phyloP scores from a whole-genome alignment of 108 stramenopile genomes.

The Seminavis robusta region DNA sequence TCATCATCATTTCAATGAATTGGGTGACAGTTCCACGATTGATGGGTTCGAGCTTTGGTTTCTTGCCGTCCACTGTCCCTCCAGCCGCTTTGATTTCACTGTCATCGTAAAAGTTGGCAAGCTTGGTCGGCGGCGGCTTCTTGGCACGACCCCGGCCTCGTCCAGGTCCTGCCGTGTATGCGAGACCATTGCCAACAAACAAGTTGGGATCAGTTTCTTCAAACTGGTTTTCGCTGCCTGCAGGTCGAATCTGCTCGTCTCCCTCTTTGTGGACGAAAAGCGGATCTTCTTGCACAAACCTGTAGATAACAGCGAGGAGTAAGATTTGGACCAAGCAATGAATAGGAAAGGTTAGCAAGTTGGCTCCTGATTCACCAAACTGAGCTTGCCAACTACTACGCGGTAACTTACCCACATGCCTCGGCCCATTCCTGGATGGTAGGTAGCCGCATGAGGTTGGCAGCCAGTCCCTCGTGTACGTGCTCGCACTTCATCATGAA shows the following conservation, averaged over 20 bases:
- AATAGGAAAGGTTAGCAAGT: background rate
- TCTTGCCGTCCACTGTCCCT: constrained; percentile 16
- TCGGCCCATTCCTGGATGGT: constrained; percentile 78
- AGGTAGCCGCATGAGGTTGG: constrained; percentile 42
- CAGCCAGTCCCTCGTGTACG: constrained; percentile 71
- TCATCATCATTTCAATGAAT: constrained; percentile 74
- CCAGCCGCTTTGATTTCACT: background rate
- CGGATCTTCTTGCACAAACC: background rate
- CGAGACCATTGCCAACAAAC: constrained; percentile 86
- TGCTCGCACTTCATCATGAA: constrained; percentile 77
- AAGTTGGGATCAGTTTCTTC: constrained; percentile 64
- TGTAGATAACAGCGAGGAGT: background rate
- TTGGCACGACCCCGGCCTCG: constrained; percentile 73
- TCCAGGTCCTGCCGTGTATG: constrained; percentile 54
- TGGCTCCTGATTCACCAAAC: too few relatives aligned
- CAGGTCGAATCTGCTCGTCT: constrained; percentile 55
- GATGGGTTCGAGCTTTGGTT: constrained; percentile 39
- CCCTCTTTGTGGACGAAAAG: constrained; percentile 19
- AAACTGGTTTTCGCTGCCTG: constrained; percentile 45
- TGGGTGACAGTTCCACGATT: constrained; percentile 66
- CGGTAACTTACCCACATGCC: constrained; percentile 66
- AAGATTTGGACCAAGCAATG: background rate
- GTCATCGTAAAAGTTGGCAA: constrained; percentile 66
- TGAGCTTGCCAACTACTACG: too few relatives aligned
- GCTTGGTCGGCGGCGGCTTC: constrained; percentile 51